These are phyloP conservation scores for Chlorella sp. DNA, from an alignment of 139 green algal species.

Conservation along the genomic window DNA sequence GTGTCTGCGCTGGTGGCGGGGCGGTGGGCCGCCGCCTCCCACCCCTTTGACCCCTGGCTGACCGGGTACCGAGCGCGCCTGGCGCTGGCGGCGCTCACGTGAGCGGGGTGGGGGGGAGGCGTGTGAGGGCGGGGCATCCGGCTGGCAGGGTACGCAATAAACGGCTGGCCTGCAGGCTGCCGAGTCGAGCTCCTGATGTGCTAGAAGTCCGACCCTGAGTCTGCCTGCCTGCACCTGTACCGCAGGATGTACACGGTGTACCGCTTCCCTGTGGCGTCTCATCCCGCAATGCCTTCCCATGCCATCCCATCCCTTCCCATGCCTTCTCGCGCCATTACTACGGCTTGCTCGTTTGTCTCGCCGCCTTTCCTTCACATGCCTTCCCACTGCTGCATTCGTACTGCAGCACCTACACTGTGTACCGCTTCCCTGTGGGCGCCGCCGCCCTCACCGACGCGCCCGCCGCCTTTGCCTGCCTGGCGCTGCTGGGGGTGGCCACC, in stretches of 20 bases:
- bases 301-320: neutral
- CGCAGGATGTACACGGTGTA: too few relatives aligned
- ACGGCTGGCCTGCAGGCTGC: too few relatives aligned
- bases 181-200: too few relatives aligned
- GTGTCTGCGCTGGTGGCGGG: slow-evolving; percentile 80
- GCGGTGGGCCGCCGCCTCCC: slow-evolving; percentile 58
- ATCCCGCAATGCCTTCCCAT: neutral
- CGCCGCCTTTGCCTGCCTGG: slow-evolving; percentile 60
- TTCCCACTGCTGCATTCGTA: neutral
- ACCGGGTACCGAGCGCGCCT: slow-evolving; percentile 71
- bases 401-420: slow-evolving; percentile 46
- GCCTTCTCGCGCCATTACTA: too few relatives aligned
- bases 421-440: slow-evolving; percentile 50
- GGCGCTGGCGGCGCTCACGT: slow-evolving; percentile 48
- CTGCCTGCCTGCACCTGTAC: too few relatives aligned
- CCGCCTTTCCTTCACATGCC: neutral
- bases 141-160: too few relatives aligned
- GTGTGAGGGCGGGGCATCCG: neutral
- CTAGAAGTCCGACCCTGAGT: too few relatives aligned
- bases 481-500: slow-evolving; percentile 67
- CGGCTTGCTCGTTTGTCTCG: neutral
- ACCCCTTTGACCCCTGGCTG: slow-evolving; percentile 78
- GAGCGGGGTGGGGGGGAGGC: neutral
- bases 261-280: too few relatives aligned
- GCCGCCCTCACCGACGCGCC: slow-evolving; percentile 51